Percentiles rank a stretch among this genome's conserved stretches.
Conservation (phyloP, 495 filamentous ascomycete genomes). For the Neurospora discreta region DNA sequence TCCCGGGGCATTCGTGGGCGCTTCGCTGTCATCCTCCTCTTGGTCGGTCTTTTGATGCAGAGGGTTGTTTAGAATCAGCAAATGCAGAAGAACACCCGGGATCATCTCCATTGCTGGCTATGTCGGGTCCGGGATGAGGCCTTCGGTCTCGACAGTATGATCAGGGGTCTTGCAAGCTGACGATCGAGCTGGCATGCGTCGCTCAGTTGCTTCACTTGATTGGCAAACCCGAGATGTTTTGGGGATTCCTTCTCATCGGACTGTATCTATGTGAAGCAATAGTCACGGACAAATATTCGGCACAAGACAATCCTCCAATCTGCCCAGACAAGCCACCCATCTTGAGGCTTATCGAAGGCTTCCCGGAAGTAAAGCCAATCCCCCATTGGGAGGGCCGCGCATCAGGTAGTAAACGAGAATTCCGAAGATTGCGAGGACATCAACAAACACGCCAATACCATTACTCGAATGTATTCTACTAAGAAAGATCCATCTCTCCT, state of each 20-base stretch:
- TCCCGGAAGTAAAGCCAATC: not conserved
- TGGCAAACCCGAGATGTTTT: not conserved
- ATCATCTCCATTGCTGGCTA: not conserved
- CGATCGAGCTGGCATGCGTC: not conserved
- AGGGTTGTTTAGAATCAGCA: not conserved
- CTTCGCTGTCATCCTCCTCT: not conserved
- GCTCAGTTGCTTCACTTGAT: not conserved
- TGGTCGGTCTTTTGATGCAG: not conserved
- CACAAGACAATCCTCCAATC: not conserved
- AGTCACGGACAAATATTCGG: not conserved
- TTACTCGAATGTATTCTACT: not conserved
- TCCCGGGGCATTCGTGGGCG: not conserved
- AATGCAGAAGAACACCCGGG: not conserved
- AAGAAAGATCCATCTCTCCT: not conserved
- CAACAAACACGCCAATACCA: not conserved
- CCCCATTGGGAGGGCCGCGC: not conserved
- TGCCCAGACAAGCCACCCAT: not conserved
- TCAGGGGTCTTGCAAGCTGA: not conserved
- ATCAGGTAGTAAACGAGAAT: not conserved
- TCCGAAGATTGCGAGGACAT: not conserved
- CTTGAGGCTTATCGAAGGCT: not conserved
- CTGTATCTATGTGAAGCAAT: not conserved
- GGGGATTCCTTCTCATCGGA: not conserved
- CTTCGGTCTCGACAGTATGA: not conserved
- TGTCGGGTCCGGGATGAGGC: not conserved